A percentile compares a stretch with the other conserved stretches of the same genome.
phyloP scores from a whole-genome alignment of 2,329 filamentous ascomycete genomes.

The Xylariaceae sp. region DNA sequence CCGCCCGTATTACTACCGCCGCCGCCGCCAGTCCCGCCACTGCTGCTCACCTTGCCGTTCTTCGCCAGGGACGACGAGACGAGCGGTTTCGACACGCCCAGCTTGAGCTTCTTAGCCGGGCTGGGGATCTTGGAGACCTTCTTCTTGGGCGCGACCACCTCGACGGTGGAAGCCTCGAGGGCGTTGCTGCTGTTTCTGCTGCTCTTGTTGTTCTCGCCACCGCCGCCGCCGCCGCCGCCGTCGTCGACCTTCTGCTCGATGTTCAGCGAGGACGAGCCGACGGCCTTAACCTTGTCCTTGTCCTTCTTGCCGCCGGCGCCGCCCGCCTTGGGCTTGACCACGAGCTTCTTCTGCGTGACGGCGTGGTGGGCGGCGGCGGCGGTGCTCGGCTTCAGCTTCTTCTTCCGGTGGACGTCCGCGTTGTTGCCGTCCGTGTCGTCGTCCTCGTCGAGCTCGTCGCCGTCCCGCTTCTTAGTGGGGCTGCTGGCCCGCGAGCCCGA shows the following conservation, averaged over 20 bases:
- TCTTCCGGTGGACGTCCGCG: conserved; percentile 49
- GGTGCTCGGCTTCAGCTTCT: conserved; percentile 44
- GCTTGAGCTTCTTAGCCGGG: conserved; percentile 39
- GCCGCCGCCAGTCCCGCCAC: conserved; percentile 26
- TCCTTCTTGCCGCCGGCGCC: conserved; percentile 41
- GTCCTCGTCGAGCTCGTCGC: conserved; percentile 46
- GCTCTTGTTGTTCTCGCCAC: no score
- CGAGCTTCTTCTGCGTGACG: conserved; percentile 47
- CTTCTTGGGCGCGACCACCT: conserved; percentile 37
- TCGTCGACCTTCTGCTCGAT: conserved; percentile 38
- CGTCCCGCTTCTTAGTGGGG: conserved; percentile 51
- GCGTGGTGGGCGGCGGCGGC: no score
- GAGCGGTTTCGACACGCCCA: conserved; percentile 35
- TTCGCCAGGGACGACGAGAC: conserved; percentile 41
- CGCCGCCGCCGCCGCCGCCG: conserved; percentile 26
- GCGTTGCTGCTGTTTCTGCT: no score
- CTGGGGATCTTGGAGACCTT: conserved; percentile 32
- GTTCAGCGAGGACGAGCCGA: conserved; percentile 35
- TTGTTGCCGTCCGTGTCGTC: conserved; percentile 44
- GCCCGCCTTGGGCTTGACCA: conserved; percentile 43
- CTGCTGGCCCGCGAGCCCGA: conserved; percentile 47
- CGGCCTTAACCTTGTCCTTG: conserved; percentile 48
- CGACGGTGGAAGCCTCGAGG: conserved; percentile 32
- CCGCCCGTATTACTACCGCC: conserved; percentile 15
- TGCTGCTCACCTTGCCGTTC: conserved; percentile 43